Base-by-base conservation (phyloP, 495 filamentous ascomycete species). In the Wilcoxina mikolae region DNA sequence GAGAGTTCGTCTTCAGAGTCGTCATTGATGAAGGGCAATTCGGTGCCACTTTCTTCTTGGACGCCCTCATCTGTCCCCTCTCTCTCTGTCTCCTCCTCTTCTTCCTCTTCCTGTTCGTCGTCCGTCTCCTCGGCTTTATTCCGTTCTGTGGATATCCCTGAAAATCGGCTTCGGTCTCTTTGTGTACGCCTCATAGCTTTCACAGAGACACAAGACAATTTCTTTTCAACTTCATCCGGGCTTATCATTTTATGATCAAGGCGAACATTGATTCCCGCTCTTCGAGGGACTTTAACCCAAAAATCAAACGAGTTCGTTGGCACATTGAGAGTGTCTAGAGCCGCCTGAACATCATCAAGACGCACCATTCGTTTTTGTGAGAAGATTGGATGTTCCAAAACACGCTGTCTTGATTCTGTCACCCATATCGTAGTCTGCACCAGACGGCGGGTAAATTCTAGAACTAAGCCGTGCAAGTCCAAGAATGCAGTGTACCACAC, bases 391-490 rank as follows among this genome's bases (percentile, higher is more conserved):
- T 20, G 62, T 62, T 59, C 67, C 69, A 57, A 72, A 25, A 67
- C 74, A 54, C 70, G 76, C 9, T 23, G 49, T 55, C 71, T 73
- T 58, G 73, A 80, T 72, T 74, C 74, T 11, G 82, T 77, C n/a
- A 82, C 74, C 58, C 79, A 85, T 0, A 90, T 60, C 1, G 75
- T 65, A 1, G 83, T 75, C 4, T 81, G 75, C 0, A 94, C 69
- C 18, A 95, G 64, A n/a, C 81, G 72, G 25, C 75, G 75, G 0
- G 83, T 88, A 17, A 89, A 55, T 53, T 71, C 81, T 9, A 85
- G 65, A 18, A 74, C 71, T 4, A 93, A 65, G n/a, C 75, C 71
- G 59, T 88, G 74, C 50, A 93, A 82, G 54, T 94, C 86, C 22
- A 76, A 73, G 10, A 90, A 73, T 1, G 83, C 81, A 3, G 76